Evolutionary conservation across 1,139 yeast species (phyloP), one percentile per base, ranked within the genome.

Genomic region (Meyerozyma smithsonii): DNA sequence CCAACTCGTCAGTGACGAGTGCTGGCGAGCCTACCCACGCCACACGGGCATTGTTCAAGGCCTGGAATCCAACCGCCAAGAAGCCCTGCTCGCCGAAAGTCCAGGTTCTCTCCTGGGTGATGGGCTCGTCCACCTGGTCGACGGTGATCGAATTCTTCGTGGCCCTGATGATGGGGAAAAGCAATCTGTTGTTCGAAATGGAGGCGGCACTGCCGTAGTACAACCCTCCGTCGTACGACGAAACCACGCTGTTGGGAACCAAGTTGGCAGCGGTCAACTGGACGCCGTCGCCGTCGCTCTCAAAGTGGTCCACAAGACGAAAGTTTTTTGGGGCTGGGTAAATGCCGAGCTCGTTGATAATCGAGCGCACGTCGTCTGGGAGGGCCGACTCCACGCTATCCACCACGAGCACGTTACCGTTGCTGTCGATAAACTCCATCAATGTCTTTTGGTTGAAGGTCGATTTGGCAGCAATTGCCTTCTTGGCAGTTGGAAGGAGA

Each of bases 1-100:
- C 56, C 36, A 90, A 55, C 39, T 79, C 82, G 25, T 66, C 63
- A n/a, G 66, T 65, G 38, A 89, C 64, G 36, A 84, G 64, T 10
- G 72, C 69, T 12, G 64, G 64, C 34, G 85, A 73, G 15, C 97
- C 98, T 12, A 84, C 53, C 96, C 97, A 89, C 11, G 77, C 60
- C 36, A 81, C 72, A 52, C 99, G 80, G 3, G 95, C 87, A 55
- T 87, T 88, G 58, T 77, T 76, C 45, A 81, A 69, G 34, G 84
- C 85, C 67, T 94, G 98, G 54, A 88, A 76, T 1, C 81, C 94
- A n/a, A 81, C 95, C 18, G 82, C 78, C 41, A 86, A 58, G 57
- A 70, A 80, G 11, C 88, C 88, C 63, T 90, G 95, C 38, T 79
- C 70, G 20, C 98, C 98, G 36, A 81, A 68, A 8, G 87, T 81